Percentiles rank a stretch among this genome's conserved stretches.
phyloP scores from a whole-genome alignment of 208 protist genomes.

The Trypanosoma brucei region DNA sequence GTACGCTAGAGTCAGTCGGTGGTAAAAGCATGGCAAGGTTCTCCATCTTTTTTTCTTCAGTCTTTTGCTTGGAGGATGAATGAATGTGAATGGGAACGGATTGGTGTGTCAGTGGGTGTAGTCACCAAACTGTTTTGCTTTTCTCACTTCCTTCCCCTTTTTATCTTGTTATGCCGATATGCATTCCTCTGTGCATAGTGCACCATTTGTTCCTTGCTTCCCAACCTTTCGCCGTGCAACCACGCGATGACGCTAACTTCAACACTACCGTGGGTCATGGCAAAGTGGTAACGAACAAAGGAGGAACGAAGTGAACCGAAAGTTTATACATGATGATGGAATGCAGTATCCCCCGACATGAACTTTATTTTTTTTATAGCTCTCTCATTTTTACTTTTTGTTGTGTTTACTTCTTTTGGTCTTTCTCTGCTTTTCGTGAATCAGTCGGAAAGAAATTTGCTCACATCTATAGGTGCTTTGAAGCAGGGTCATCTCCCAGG shows the following conservation, averaged over 20 bases:
- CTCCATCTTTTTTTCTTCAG: constrained; percentile 15
- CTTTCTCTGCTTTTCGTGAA: not conserved
- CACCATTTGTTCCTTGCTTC: no score
- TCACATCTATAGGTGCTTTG: not conserved
- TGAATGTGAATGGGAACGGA: no score
- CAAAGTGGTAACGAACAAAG: no score
- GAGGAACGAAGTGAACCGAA: no score
- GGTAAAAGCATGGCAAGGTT: constrained; percentile 7
- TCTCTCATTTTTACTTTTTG: constrained; percentile 17
- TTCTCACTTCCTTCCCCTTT: no score
- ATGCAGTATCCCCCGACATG: not conserved
- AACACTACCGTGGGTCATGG: no score
- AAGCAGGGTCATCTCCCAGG: no score
- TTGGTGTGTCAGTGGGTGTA: no score
- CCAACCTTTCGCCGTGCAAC: no score
- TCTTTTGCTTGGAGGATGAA: not conserved
- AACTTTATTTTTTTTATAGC: not conserved
- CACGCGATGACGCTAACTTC: no score
- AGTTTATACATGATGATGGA: no score
- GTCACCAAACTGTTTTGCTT: not conserved
- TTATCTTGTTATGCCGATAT: not conserved
- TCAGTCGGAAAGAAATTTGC: not conserved
- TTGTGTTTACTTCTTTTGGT: constrained; percentile 1
- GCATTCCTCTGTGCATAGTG: not conserved
- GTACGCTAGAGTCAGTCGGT: constrained; percentile 5